Evolutionary conservation across 2,329 filamentous ascomycete species (phyloP).

Genomic region (Huntiella omanensis): DNA sequence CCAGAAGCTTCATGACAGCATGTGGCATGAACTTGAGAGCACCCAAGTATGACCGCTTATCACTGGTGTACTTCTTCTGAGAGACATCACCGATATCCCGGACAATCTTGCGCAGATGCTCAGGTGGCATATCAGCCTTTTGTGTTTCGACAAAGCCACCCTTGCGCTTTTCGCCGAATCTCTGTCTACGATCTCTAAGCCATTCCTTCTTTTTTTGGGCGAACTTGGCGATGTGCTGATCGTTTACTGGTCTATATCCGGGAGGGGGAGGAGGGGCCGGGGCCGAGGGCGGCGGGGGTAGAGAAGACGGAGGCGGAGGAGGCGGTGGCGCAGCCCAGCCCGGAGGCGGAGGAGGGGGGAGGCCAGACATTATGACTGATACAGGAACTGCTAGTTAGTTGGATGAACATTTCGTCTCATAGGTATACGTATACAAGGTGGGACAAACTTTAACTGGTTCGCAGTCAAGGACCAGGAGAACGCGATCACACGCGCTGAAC

Average conservation of each 20-base stretch:
- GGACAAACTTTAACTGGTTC: background rate
- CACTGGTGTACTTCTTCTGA: slow-evolving; percentile 96
- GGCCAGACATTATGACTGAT: slow-evolving; percentile 28
- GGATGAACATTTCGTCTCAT: background rate
- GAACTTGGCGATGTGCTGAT: slow-evolving; percentile 82
- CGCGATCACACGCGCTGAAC: slow-evolving; percentile 10
- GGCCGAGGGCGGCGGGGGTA: slow-evolving; percentile 38
- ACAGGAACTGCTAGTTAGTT: background rate
- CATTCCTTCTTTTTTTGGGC: slow-evolving; percentile 99
- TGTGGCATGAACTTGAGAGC: slow-evolving; percentile 99
- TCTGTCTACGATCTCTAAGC: slow-evolving; percentile 74
- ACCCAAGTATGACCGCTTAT: slow-evolving; percentile 94
- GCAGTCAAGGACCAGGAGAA: slow-evolving; percentile 7
- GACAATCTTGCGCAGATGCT: slow-evolving; percentile 95
- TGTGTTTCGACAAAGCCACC: slow-evolving; percentile 94
- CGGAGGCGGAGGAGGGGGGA: slow-evolving; percentile 35
- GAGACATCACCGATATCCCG: slow-evolving; percentile 98
- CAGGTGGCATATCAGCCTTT: slow-evolving; percentile 95
- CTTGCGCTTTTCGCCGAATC: slow-evolving; percentile 93
- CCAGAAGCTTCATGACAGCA: slow-evolving; percentile 84
- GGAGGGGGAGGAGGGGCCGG: slow-evolving; percentile 53
- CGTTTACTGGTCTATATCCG: slow-evolving; percentile 60
- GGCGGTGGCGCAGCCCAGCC: slow-evolving; percentile 37
- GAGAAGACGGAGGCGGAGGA: slow-evolving; percentile 36
- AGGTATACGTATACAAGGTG: background rate